Evolutionary conservation across 2,329 filamentous ascomycete genomes (phyloP).

Genomic region (Huntiella decipiens): DNA sequence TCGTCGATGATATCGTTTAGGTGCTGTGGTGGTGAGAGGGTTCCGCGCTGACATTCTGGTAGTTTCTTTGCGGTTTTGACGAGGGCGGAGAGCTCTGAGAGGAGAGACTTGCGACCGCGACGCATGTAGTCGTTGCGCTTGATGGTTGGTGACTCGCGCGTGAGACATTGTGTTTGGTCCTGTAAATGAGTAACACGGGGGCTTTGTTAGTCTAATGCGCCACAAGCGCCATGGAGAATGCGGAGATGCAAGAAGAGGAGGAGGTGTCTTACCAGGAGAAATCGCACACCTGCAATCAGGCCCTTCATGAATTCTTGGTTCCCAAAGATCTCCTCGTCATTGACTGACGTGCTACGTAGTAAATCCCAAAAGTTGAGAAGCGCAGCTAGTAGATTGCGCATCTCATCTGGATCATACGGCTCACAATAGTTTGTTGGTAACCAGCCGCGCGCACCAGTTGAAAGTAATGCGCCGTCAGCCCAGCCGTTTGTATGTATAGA

Average conservation of each 20-base stretch:
- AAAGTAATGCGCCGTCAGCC: slow-evolving; percentile 84
- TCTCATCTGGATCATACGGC: slow-evolving; percentile 73
- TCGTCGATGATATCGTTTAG: slow-evolving; percentile 70
- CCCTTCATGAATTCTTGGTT: slow-evolving; percentile 90
- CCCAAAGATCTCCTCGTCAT: slow-evolving; percentile 59
- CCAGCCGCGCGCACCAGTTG: slow-evolving; percentile 79
- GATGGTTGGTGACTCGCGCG: slow-evolving; percentile 58
- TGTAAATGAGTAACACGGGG: slow-evolving; percentile 19
- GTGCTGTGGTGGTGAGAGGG: slow-evolving; percentile 21
- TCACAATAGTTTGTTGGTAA: slow-evolving; percentile 97
- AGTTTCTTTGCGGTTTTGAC: slow-evolving; percentile 78
- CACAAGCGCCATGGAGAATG: no score
- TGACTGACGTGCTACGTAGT: slow-evolving; percentile 56
- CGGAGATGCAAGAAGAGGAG: background rate
- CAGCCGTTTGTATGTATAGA: slow-evolving; percentile 96
- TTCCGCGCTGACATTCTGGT: slow-evolving; percentile 48
- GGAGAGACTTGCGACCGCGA: slow-evolving; percentile 63
- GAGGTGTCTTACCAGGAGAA: slow-evolving; percentile 51
- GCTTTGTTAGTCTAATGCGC: background rate
- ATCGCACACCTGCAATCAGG: slow-evolving; percentile 81
- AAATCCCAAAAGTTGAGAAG: slow-evolving; percentile 86
- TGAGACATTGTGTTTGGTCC: slow-evolving; percentile 80
- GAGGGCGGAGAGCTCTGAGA: slow-evolving; percentile 75
- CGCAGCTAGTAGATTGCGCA: slow-evolving; percentile 68
- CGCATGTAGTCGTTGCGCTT: slow-evolving; percentile 58